These are phyloP conservation scores for Phialophora expanda DNA, from an alignment of 2,329 filamentous ascomycete species.

Conservation along the genomic window DNA sequence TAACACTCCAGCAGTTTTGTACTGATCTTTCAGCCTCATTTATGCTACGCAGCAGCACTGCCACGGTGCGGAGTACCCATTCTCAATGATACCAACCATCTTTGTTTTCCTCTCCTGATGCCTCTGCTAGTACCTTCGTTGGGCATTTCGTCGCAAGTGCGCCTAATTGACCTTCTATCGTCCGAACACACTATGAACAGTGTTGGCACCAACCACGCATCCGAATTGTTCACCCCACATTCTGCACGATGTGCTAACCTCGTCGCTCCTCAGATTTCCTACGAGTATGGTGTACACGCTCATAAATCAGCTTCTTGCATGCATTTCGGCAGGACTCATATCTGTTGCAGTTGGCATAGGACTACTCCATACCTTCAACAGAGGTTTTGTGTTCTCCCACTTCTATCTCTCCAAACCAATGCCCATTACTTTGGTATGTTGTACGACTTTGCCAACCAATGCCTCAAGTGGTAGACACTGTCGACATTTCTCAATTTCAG, in stretches of 20 bases:
- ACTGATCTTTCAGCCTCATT: slow-evolving; percentile 19
- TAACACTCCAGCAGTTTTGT: not conserved
- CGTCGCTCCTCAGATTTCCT: no score
- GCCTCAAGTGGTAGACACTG: not conserved
- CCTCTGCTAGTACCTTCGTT: not conserved
- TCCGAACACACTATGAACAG: not conserved
- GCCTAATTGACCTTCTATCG: no score
- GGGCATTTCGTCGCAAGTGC: no score
- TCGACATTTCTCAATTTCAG: not conserved
- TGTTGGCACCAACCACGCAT: not conserved
- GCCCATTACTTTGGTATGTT: not conserved
- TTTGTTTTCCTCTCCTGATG: not conserved
- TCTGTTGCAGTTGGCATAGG: not conserved
- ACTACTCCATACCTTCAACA: not conserved
- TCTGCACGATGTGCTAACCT: not conserved
- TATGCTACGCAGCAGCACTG: slow-evolving; percentile 8
- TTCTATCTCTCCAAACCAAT: not conserved
- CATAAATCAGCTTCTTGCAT: not conserved
- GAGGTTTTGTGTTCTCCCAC: not conserved
- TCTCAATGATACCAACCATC: not conserved
- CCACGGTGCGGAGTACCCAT: not conserved
- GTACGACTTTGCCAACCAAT: not conserved
- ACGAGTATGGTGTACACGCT: no score
- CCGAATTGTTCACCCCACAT: not conserved
- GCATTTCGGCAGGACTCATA: not conserved